Evolutionary conservation across 2,329 filamentous ascomycete species (phyloP), one percentile per base, ranked within the genome.

Genomic region (Ophiocordyceps polyrhachis-furcata): DNA sequence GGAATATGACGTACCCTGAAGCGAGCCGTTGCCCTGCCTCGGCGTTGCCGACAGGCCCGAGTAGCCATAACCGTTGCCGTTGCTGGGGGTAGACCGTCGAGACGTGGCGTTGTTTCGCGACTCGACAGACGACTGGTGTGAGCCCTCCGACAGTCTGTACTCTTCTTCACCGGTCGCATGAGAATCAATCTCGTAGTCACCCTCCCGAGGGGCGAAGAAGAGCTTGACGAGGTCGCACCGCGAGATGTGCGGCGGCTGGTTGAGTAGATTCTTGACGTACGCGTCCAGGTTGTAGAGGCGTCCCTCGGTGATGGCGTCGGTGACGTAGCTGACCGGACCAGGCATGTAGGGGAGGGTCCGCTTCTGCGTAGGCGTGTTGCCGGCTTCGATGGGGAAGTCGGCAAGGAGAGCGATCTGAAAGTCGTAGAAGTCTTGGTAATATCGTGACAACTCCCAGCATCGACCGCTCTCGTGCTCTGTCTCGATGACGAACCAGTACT

Each of bases 381-480:
- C 91, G 35, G 91, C 89, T 62, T 96, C 91, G 32, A 83, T 79
- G 20, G 91, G 89, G 56, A 95, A 96, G 51, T 80, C 85, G 41
- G 87, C 89, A 43, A 98, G 75, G 9, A 98, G 77, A 29, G 87
- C 85, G 57, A 96, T 96, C 60, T 98, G 91, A 61, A 96, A 89
- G 61, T 96, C 91, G 64, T 96, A 98, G 58, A 98, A 98, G 65
- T 96, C 91, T 61, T 96, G 87, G 57, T 98, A 98, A 57, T 93
- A 91, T 50, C 91, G 79, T 37, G 86, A 89, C 43, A 98, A 67
- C 58, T 95, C 88, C 87, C 88, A 96, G 57, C 84, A 81, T 42
- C 84, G 75, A 42, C 87, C 88, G 58, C 96, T 88, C 56, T 94
- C 86, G 61, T 96, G 76, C 54, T 81, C 74, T 21, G 84, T 86